phyloP scores from a whole-genome alignment of 108 stramenopile species.

The Cyclotella baltica region DNA sequence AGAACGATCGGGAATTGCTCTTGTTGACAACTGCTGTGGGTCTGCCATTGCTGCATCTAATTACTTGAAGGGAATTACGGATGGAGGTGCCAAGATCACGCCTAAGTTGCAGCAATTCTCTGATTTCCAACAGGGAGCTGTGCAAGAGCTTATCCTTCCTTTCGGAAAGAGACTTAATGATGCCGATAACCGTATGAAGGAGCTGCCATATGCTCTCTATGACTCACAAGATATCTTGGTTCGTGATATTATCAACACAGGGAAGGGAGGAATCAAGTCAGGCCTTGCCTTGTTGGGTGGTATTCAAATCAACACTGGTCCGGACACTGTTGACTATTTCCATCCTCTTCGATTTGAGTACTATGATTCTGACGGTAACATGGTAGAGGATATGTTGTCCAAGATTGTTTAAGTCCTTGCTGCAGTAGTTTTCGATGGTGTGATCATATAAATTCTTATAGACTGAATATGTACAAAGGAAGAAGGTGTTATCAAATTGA shows the following conservation, averaged over 20 bases:
- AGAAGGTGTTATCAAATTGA: too few relatives aligned
- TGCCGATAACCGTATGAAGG: constrained; percentile 17
- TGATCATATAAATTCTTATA: too few relatives aligned
- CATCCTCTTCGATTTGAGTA: constrained; percentile 19
- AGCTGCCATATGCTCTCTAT: constrained; percentile 18
- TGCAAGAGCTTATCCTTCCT: constrained; percentile 15
- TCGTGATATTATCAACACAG: constrained; percentile 10
- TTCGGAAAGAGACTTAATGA: constrained; percentile 11
- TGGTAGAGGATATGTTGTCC: constrained; percentile 12
- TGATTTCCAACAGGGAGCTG: constrained; percentile 12
- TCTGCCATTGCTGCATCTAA: constrained; percentile 17
- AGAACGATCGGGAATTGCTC: constrained; percentile 8
- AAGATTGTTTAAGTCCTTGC: neutral
- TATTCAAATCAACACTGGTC: constrained; percentile 19
- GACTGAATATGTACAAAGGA: too few relatives aligned
- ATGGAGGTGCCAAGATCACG: constrained; percentile 9
- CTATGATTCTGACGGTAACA: neutral
- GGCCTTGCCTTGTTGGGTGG: constrained; percentile 16
- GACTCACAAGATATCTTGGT: constrained; percentile 13
- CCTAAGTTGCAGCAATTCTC: constrained; percentile 5
- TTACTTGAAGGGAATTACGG: constrained; percentile 9
- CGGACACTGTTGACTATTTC: constrained; percentile 16
- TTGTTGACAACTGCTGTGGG: constrained; percentile 8
- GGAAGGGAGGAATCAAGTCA: constrained; percentile 1
- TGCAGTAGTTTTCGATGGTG: neutral